Conservation (phyloP, 768 basidiomycete species). For the Tulasnella sp. region DNA sequence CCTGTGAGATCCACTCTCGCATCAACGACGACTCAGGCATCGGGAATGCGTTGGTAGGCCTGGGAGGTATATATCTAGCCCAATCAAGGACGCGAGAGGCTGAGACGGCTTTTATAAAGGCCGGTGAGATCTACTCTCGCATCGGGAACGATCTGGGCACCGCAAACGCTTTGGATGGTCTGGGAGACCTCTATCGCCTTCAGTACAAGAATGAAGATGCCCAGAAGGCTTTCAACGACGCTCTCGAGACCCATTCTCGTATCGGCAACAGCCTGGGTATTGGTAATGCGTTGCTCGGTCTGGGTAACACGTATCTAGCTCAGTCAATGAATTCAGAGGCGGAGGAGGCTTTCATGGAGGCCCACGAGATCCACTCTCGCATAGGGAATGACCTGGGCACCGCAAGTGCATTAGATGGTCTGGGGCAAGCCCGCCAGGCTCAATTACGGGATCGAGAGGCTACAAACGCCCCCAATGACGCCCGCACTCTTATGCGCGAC, state of each 20-base stretch:
- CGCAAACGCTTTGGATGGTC: neutral
- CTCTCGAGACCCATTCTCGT: neutral
- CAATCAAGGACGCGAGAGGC: neutral
- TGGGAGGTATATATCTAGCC: neutral
- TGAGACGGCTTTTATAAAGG: neutral
- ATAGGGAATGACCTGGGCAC: neutral
- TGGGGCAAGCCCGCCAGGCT: neutral
- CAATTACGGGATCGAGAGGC: neutral
- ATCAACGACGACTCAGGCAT: neutral
- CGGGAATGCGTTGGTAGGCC: neutral
- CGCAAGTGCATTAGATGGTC: neutral
- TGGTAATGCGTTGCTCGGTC: neutral
- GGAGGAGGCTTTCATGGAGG: neutral
- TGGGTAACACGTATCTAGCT: neutral
- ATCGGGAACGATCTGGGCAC: neutral
- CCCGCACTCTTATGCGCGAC: neutral
- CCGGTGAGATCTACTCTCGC: neutral
- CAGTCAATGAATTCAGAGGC: neutral
- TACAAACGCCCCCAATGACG: neutral
- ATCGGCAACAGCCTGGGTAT: neutral
- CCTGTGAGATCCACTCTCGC: neutral
- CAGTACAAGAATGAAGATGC: neutral
- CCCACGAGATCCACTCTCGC: neutral
- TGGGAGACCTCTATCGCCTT: neutral
- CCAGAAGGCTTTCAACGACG: neutral